Conservation (phyloP, 225 moss, liverwort and hornwort genomes). For the Pleurozium schreberi region DNA sequence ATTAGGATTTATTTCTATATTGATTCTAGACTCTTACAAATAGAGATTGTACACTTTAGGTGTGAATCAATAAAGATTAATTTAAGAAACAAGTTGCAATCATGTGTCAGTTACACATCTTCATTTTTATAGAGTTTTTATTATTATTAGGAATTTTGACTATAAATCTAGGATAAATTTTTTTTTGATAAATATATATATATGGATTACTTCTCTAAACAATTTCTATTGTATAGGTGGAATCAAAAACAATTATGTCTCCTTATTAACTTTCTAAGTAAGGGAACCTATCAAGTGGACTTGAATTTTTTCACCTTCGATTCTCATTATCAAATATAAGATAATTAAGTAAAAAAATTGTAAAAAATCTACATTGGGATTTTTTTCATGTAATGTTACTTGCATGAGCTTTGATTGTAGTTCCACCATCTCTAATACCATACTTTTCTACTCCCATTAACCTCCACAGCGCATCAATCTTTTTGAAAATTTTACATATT, state of each 20-base stretch:
- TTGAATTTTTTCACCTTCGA: too few relatives aligned
- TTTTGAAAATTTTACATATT: background rate
- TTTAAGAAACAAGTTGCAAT: background rate
- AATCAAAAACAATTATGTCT: too few relatives aligned
- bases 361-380: too few relatives aligned
- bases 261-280: fast-evolving
- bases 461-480: too few relatives aligned
- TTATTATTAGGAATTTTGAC: background rate
- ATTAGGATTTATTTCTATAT: background rate
- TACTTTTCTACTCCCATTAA: too few relatives aligned
- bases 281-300: too few relatives aligned
- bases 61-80: background rate
- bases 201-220: background rate
- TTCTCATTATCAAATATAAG: too few relatives aligned
- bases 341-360: too few relatives aligned
- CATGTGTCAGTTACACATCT: fast-evolving
- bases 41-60: background rate
- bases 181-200: fast-evolving
- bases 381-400: too few relatives aligned
- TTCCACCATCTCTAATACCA: too few relatives aligned
- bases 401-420: too few relatives aligned
- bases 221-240: background rate
- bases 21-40: background rate
- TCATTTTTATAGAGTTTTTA: background rate
- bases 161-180: too few relatives aligned